Base-by-base conservation (phyloP, 2,329 filamentous ascomycete species). In the Colletotrichum salicis region DNA sequence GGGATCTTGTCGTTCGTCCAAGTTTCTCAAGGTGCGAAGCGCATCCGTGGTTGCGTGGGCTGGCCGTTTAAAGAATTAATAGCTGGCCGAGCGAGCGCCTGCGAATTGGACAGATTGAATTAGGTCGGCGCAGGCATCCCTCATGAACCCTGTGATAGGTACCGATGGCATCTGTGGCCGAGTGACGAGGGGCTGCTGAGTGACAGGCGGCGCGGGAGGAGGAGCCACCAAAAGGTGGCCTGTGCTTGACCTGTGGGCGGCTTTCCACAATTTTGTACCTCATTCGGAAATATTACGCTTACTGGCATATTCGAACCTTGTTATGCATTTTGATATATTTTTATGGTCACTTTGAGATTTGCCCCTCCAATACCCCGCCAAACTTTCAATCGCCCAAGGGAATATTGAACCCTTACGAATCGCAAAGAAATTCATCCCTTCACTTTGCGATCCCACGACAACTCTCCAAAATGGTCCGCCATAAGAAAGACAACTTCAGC, bases 401-500 rank as follows among this genome's bases (percentile, higher is more conserved):
- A 24, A 52, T n/a, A n/a, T 19, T 10, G 41, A 22, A 22, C n/a
- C 35, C 19, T 54, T 54, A 2, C 27, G 10, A 22, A 27, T n/a
- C 15, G 15, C 6, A 29, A 7, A 19, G n/a, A 27, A 48, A 22
- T 45, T 41, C 60, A n/a, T 45, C 37, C 6, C 19, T 55, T 27
- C 13, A 22, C 19, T 13, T 19, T 33, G 15, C n/a, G 19, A 27
- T 58, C 5, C 61, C 8, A 22, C 29, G 11, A 19, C 15, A 35
- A 33, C 37, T 19, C 37, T 41, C 15, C 37, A 71, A 41, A 15
- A 98, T 97, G 95, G 95, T 98, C 66, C 94, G 96, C 72, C 96
- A 98, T 84, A 98, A 98, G 85, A 98, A 98, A 84, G 95, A 98
- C 83, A 88, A 88, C 76, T 90, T 91, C 79, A 86, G 89, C 66